These are phyloP conservation scores for Penicillium waksmanii DNA, from an alignment of 495 filamentous ascomycete species.

Conservation along the genomic window DNA sequence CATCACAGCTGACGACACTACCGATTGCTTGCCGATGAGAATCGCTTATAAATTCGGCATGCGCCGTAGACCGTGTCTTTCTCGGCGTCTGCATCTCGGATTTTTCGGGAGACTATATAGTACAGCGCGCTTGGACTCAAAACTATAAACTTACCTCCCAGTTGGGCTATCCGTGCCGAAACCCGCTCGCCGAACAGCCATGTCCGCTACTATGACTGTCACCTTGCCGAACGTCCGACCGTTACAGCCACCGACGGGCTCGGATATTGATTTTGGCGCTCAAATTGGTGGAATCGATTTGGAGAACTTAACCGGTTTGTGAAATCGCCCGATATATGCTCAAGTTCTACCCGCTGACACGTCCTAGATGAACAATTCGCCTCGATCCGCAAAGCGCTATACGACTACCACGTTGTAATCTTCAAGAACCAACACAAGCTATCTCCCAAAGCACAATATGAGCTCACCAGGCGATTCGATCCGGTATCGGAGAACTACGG, in stretches of 20 bases:
- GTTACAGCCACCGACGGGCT: slow-evolving; percentile 47
- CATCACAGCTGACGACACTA: not conserved
- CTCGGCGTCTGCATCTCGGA: not conserved
- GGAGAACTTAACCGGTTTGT: slow-evolving; percentile 58
- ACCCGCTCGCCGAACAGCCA: not conserved
- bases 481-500: slow-evolving; percentile 66
- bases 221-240: slow-evolving; percentile 36
- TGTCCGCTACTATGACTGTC: slow-evolving; percentile 20
- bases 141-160: not conserved
- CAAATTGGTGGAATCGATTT: slow-evolving; percentile 57
- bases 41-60: slow-evolving; percentile 10
- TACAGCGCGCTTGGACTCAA: not conserved
- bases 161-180: slow-evolving; percentile 2
- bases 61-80: slow-evolving; percentile 19
- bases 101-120: not conserved
- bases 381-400: slow-evolving; percentile 61
- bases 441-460: slow-evolving; percentile 69
- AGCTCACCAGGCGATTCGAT: slow-evolving; percentile 71
- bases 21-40: not conserved
- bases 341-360: not conserved
- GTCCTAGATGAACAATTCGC: slow-evolving; percentile 60
- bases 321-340: not conserved
- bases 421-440: slow-evolving; percentile 67
- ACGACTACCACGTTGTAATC: slow-evolving; percentile 65
- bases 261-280: slow-evolving; percentile 62